Conservation (phyloP, 192 early-diverging fungal species). For the Coemansia sp. region DNA sequence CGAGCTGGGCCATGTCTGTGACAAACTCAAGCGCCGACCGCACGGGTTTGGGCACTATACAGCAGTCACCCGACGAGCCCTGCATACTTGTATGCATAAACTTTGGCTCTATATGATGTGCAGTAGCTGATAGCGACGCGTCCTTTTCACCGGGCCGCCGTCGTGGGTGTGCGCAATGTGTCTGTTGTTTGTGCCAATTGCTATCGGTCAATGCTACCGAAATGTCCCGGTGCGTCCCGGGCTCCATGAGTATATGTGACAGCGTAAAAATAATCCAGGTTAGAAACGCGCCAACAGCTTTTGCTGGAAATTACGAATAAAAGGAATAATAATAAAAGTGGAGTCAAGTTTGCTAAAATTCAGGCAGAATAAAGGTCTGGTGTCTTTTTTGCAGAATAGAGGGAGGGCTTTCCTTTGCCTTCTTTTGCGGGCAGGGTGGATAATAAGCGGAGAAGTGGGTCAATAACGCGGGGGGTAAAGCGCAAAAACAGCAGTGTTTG, state of each 20-base stretch:
- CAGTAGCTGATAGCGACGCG: background rate
- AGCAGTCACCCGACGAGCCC: background rate
- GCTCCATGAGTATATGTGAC: slow-evolving; percentile 9
- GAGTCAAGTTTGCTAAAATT: background rate
- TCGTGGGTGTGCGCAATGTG: background rate
- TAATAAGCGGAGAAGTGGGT: background rate
- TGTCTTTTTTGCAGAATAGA: background rate
- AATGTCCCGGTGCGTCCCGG: slow-evolving; percentile 9
- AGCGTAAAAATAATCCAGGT: background rate
- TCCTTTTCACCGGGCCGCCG: background rate
- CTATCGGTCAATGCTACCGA: background rate
- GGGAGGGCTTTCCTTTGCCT: no score
- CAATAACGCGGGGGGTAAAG: background rate
- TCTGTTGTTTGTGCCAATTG: background rate
- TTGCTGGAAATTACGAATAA: background rate
- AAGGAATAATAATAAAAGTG: background rate
- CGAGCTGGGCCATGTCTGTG: slow-evolving; percentile 39
- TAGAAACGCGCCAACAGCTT: background rate
- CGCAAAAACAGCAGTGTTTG: background rate
- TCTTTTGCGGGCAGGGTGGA: background rate
- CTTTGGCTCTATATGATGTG: background rate
- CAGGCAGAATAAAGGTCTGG: background rate
- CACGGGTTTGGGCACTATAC: slow-evolving; percentile 20
- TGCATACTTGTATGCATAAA: background rate
- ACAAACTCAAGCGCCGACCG: slow-evolving; percentile 35